These are phyloP conservation scores for Phytophthora sp. DNA, from an alignment of 352 stramenopile species.

Conservation along the genomic window DNA sequence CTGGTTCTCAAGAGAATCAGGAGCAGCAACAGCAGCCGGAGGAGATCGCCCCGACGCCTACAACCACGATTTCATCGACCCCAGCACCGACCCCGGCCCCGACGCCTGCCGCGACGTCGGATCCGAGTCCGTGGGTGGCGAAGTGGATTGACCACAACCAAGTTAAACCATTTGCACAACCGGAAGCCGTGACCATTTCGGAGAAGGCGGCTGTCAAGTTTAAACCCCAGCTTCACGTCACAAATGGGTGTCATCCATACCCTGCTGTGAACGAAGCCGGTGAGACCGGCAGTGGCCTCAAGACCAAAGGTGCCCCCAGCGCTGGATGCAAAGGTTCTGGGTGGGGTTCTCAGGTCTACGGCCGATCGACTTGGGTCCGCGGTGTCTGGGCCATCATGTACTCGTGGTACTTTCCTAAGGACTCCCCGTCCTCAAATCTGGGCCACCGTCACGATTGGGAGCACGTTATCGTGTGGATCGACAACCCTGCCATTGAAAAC, in stretches of 20 bases:
- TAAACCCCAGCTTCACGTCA: conserved; percentile 20
- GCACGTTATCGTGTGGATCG: conserved; percentile 30
- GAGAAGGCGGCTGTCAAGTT: too few relatives aligned
- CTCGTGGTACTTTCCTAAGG: conserved; percentile 31
- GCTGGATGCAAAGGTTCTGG: conserved; percentile 15
- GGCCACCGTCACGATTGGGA: conserved; percentile 32
- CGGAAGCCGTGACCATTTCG: conserved; percentile 12
- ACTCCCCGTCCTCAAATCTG: neutral
- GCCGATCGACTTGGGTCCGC: conserved; percentile 1
- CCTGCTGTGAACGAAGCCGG: conserved; percentile 19
- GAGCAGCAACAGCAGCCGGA: conserved; percentile 1
- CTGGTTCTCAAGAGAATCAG: conserved; percentile 3
- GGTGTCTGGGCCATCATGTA: conserved; percentile 24
- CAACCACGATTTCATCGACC: neutral
- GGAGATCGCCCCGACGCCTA: conserved; percentile 12
- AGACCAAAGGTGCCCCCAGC: conserved; percentile 8
- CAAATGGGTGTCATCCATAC: conserved; percentile 26
- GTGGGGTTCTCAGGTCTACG: conserved; percentile 30
- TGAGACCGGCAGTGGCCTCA: conserved; percentile 9
- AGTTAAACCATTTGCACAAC: conserved; percentile 23
- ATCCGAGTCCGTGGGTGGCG: conserved; percentile 12
- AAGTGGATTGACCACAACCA: conserved; percentile 21
- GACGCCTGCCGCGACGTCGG: conserved; percentile 1
- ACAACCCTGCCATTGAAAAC: conserved; percentile 16
- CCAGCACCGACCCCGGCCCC: neutral